Conservation (phyloP, 2,329 filamentous ascomycete species). For the Monosporascus ibericus region DNA sequence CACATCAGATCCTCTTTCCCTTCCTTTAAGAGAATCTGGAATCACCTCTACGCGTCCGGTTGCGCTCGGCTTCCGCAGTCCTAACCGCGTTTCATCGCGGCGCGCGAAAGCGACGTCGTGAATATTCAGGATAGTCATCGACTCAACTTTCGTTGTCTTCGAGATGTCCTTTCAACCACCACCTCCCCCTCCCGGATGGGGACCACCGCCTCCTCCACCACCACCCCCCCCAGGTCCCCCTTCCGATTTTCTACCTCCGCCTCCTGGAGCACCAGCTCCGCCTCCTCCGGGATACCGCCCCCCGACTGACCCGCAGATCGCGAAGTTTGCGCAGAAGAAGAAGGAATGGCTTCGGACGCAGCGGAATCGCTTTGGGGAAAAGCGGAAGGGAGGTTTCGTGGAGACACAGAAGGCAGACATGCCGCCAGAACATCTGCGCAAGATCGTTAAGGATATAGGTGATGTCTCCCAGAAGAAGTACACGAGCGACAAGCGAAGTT, state of each 20-base stretch:
- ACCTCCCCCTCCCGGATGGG: slow-evolving; percentile 54
- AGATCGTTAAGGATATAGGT: slow-evolving; percentile 97
- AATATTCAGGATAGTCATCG: slow-evolving; percentile 12
- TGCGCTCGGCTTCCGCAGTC: slow-evolving; percentile 15
- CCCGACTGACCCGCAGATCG: slow-evolving; percentile 72
- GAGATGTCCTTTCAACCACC: slow-evolving; percentile 46
- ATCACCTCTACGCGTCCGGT: slow-evolving; percentile 5
- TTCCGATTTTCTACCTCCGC: slow-evolving; percentile 50
- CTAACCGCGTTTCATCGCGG: slow-evolving; percentile 26
- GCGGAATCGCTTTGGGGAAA: slow-evolving; percentile 91
- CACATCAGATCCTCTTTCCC: slow-evolving; percentile 6
- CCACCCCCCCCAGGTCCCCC: slow-evolving; percentile 54
- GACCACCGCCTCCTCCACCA: slow-evolving; percentile 42
- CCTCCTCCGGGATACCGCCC: slow-evolving; percentile 83
- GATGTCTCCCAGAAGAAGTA: slow-evolving; percentile 99
- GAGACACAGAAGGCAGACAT: slow-evolving; percentile 98
- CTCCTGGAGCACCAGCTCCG: slow-evolving; percentile 55
- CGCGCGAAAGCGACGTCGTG: slow-evolving; percentile 24
- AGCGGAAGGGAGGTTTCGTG: slow-evolving; percentile 91
- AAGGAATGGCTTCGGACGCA: slow-evolving; percentile 94
- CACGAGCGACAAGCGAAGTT: slow-evolving; percentile 96
- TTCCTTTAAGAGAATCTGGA: slow-evolving; percentile 2
- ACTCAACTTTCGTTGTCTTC: slow-evolving; percentile 11
- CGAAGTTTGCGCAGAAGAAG: slow-evolving; percentile 98
- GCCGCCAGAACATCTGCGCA: slow-evolving; percentile 95